Conservation (phyloP, 139 green algal species). For the Edaphochlamys debaryana region DNA sequence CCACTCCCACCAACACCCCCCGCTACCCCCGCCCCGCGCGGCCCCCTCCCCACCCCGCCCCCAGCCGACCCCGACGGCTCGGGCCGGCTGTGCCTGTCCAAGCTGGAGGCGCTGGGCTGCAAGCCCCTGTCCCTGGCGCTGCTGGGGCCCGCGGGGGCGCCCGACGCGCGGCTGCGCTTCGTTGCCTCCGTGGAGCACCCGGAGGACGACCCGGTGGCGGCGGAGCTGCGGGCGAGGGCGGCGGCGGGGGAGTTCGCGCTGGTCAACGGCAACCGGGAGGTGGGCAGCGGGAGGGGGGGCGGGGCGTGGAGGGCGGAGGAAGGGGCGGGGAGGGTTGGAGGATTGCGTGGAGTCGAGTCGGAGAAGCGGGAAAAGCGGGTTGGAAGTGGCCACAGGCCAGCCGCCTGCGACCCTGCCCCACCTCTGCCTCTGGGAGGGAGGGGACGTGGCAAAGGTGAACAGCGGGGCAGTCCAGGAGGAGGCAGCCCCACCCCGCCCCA, state of each 20-base stretch:
- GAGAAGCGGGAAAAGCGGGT: too few species aligned
- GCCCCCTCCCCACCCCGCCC: too few species aligned
- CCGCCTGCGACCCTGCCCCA: too few species aligned
- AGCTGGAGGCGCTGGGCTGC: conserved; percentile 40
- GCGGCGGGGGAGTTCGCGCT: conserved; percentile 6
- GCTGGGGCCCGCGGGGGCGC: background rate
- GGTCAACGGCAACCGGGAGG: conserved; percentile 18
- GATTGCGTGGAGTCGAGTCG: background rate
- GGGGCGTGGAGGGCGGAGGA: background rate
- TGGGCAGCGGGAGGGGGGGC: background rate
- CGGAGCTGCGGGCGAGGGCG: conserved; percentile 11
- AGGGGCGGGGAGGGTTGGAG: background rate
- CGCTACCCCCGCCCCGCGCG: too few species aligned
- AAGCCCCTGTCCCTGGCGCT: conserved; percentile 25
- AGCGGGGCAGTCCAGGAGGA: too few species aligned
- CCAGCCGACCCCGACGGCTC: too few species aligned
- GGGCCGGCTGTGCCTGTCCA: too few species aligned
- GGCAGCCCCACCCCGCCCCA: background rate
- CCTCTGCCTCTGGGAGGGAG: background rate
- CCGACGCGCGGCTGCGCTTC: conserved; percentile 16
- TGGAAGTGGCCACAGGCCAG: too few species aligned
- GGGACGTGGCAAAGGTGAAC: background rate
- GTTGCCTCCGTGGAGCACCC: conserved; percentile 17
- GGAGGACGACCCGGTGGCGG: conserved; percentile 17
- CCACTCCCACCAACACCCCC: too few species aligned